Evolutionary conservation across 169 alveolate species (phyloP).

Genomic region (Eimeria acervulina): DNA sequence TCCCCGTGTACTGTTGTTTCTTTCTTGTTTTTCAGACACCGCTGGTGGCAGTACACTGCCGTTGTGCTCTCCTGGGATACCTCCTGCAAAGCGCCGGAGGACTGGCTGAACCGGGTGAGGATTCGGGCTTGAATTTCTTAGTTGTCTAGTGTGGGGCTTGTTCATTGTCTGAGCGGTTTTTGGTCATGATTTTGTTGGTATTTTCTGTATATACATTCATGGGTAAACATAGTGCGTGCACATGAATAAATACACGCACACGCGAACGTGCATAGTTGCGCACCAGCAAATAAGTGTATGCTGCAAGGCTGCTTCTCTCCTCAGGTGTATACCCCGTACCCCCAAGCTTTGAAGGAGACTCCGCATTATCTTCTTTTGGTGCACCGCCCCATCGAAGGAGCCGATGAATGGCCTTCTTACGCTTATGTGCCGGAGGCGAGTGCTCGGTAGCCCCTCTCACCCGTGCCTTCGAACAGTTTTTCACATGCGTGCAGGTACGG

Average conservation of each 20-base stretch:
- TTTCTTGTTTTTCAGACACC: slow-evolving; percentile 63
- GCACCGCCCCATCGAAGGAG: not conserved
- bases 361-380: slow-evolving; percentile 78
- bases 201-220: not conserved
- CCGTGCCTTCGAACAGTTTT: not conserved
- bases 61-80: slow-evolving; percentile 80
- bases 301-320: not conserved
- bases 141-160: not conserved
- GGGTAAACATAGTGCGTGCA: not conserved
- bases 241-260: not conserved
- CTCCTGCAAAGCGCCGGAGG: slow-evolving; percentile 63
- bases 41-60: slow-evolving; percentile 79
- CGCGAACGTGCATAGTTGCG: not conserved
- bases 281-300: not conserved
- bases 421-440: slow-evolving; percentile 82
- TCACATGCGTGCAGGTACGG: not conserved
- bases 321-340: slow-evolving; percentile 75
- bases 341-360: not conserved
- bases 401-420: slow-evolving; percentile 27
- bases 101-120: slow-evolving; percentile 72
- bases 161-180: not conserved
- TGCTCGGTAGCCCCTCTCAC: not conserved
- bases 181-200: not conserved
- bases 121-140: not conserved
- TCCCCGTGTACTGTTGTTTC: not conserved